phyloP scores from a whole-genome alignment of 2,329 filamentous ascomycete genomes.

The Diplodia sapinea region DNA sequence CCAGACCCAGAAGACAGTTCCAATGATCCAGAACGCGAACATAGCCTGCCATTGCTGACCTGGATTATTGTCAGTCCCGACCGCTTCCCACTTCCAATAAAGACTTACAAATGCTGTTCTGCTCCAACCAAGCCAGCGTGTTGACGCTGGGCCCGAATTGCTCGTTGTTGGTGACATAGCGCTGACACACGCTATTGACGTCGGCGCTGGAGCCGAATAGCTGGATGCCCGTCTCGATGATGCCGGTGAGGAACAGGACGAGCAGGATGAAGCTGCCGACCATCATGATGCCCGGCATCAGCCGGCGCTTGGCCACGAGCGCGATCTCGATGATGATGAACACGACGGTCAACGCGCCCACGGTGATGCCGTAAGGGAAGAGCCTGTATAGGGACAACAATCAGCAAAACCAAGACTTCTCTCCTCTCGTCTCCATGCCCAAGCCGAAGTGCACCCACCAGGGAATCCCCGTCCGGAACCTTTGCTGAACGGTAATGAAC shows the following conservation, averaged over 20 bases:
- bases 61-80: conserved; percentile 36
- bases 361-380: conserved; percentile 67
- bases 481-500: conserved; percentile 64
- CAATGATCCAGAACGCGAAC: conserved; percentile 69
- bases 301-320: conserved; percentile 61
- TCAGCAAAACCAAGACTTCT: too few relatives aligned
- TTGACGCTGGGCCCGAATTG: conserved; percentile 57
- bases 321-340: conserved; percentile 65
- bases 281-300: conserved; percentile 65
- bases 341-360: conserved; percentile 61
- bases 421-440: too few relatives aligned
- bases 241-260: conserved; percentile 65
- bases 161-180: conserved; percentile 58
- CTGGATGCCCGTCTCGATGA: conserved; percentile 68
- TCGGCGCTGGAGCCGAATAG: conserved; percentile 63
- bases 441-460: conserved; percentile 55
- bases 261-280: conserved; percentile 66
- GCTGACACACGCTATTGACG: conserved; percentile 65
- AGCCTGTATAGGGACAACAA: conserved; percentile 38
- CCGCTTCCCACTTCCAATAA: neutral
- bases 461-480: conserved; percentile 62
- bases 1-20: conserved; percentile 68
- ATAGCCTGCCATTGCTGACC: conserved; percentile 67
- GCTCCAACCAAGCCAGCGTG: conserved; percentile 67
- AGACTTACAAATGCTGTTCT: conserved; percentile 65